Percentiles rank a stretch among this genome's conserved stretches.
phyloP scores from a whole-genome alignment of 1,284 basidiomycete genomes.

The Trametes versicolor region DNA sequence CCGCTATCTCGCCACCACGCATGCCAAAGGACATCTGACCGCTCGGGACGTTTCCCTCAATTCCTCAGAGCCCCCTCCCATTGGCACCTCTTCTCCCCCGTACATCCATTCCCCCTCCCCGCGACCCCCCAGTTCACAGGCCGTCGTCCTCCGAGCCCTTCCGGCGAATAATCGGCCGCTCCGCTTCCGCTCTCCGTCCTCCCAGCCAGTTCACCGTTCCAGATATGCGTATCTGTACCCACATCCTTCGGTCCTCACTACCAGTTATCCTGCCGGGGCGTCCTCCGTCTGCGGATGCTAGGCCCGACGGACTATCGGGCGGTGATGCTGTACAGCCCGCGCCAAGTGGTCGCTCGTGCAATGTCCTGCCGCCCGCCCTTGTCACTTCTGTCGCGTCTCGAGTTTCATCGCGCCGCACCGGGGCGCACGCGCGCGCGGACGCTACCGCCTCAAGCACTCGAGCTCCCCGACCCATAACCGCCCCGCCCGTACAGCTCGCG shows the following conservation, averaged over 20 bases:
- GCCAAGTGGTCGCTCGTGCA: neutral
- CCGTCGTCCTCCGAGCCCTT: slow-evolving; percentile 6
- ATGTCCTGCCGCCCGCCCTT: slow-evolving; percentile 2
- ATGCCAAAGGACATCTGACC: slow-evolving; percentile 28
- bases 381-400: slow-evolving; percentile 2
- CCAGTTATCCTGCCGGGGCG: neutral
- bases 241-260: neutral
- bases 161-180: slow-evolving; percentile 19
- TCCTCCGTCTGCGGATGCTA: neutral
- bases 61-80: slow-evolving; percentile 15
- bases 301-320: neutral
- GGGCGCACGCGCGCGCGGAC: neutral
- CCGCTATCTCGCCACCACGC: slow-evolving; percentile 19
- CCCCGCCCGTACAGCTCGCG: neutral
- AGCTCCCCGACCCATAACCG: neutral
- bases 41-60: slow-evolving; percentile 16
- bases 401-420: slow-evolving; percentile 9
- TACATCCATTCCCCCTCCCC: slow-evolving; percentile 18
- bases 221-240: neutral
- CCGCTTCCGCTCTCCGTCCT: slow-evolving; percentile 6
- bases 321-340: slow-evolving; percentile 1
- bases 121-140: slow-evolving; percentile 17
- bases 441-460: slow-evolving; percentile 4
- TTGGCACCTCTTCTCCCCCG: slow-evolving; percentile 15
- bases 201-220: neutral